Conservation (phyloP, 2,329 filamentous ascomycete species). For the Hymenoscyphus salicellus region DNA sequence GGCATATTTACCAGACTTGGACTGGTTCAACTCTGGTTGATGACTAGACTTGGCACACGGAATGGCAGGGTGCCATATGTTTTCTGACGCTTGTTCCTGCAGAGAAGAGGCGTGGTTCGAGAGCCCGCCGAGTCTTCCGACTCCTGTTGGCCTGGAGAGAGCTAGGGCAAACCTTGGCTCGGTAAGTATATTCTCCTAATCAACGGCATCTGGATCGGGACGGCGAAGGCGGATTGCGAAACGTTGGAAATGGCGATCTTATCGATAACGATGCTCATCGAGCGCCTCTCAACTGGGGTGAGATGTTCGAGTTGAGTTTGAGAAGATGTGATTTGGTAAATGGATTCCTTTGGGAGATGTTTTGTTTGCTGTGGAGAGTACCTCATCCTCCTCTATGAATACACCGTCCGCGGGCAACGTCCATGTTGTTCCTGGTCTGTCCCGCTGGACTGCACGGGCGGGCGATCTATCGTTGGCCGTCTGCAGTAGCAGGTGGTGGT, state of each 20-base stretch:
- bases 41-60: not conserved
- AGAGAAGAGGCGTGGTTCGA: conserved; percentile 30
- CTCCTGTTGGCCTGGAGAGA: not conserved
- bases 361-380: too few species aligned
- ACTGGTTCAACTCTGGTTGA: not conserved
- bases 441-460: not conserved
- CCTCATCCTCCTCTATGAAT: too few species aligned
- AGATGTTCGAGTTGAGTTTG: not conserved
- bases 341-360: not conserved
- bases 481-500: not conserved
- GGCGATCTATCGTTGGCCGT: not conserved
- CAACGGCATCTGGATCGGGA: conserved; percentile 23
- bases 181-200: conserved; percentile 25
- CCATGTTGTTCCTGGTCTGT: too few species aligned
- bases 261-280: not conserved
- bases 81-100: conserved; percentile 33
- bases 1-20: not conserved
- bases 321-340: not conserved
- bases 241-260: not conserved
- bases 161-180: conserved; percentile 14
- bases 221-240: not conserved
- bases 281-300: not conserved
- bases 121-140: conserved; percentile 1
- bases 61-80: conserved; percentile 10
- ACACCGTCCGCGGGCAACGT: not conserved